Evolutionary conservation across 805 yeast genomes (phyloP).

Genomic region (Gaillardinia entomophila): DNA sequence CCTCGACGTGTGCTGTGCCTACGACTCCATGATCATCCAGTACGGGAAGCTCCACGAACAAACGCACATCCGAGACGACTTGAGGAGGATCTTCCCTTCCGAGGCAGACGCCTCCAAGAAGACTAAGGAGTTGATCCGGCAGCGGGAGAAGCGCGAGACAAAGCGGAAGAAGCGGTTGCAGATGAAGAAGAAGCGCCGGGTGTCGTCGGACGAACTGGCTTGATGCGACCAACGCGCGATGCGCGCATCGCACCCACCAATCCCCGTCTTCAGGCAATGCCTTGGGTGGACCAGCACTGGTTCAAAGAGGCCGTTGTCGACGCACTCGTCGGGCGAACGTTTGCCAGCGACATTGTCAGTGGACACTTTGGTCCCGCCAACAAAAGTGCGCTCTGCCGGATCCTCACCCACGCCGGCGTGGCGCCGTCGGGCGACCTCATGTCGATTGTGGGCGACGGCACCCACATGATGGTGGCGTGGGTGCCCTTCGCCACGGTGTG

Average conservation of each 20-base stretch:
- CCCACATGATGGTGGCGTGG: slow-evolving; percentile 22
- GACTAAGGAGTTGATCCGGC: slow-evolving; percentile 19
- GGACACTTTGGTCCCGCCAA: slow-evolving; percentile 3
- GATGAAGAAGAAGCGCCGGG: slow-evolving; percentile 15
- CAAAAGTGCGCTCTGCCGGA: slow-evolving; percentile 21
- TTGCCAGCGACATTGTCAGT: slow-evolving; percentile 6
- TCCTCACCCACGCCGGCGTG: slow-evolving; percentile 17
- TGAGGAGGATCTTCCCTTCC: slow-evolving; percentile 19
- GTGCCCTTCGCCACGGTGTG: slow-evolving; percentile 23
- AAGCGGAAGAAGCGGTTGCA: slow-evolving; percentile 26
- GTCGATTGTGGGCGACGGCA: slow-evolving; percentile 26
- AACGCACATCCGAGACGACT: slow-evolving; percentile 15
- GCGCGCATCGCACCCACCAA: too few species aligned
- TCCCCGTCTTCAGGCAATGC: too few species aligned
- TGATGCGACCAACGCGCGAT: too few species aligned
- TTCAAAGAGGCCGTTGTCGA: slow-evolving; percentile 21
- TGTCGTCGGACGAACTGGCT: slow-evolving; percentile 8
- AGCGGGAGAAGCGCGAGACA: slow-evolving; percentile 28
- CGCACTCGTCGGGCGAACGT: slow-evolving; percentile 3
- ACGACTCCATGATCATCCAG: slow-evolving; percentile 31
- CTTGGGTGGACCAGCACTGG: slow-evolving; percentile 12
- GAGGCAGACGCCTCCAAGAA: slow-evolving; percentile 11
- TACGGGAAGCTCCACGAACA: slow-evolving; percentile 22
- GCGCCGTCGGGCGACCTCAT: slow-evolving; percentile 19
- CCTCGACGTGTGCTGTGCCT: slow-evolving; percentile 34